Base-by-base conservation (phyloP, 106 monocot genomes). In the Platanthera zijinensis region DNA sequence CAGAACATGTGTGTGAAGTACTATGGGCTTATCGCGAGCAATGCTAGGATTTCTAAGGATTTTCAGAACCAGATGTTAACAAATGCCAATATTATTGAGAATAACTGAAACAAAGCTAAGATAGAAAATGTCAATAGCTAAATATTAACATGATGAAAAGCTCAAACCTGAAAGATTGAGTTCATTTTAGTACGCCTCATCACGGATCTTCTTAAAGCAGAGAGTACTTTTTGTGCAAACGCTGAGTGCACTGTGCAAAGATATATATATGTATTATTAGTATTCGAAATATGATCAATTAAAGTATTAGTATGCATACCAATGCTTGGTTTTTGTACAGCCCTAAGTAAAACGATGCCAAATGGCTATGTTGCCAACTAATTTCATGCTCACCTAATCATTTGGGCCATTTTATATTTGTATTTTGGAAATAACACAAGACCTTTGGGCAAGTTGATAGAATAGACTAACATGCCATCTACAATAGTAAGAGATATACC, bases 171-270 rank as follows among this genome's bases (percentile, higher is more conserved):
- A 81, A 80, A 76, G 25, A 30, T 52, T 53, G 71, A 73, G 46
- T 74, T 81, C 19, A 86, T 64, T 74, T 64, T 76, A 71, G 91
- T 86, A 9, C 93, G 89, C 48, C 81, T 77, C 87, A 80, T 84
- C 62, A 96, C 96, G 86, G 93, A 90, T 84, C 90, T 83, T 79
- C 72, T 85, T 71, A 96, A 69, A 78, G 85, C 82, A 75, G 25
- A 66, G 30, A 96, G 85, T 51, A 96, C 83, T 62, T 82, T 93
- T 52, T 86, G 57, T 72, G 86, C 88, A 73, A 64, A 51, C 14
- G 51, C 79, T 70, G 30, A 46, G 69, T 75, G 66, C 25, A 82
- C 88, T 89, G 78, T n/a, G 87, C 69, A 13, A 83, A 74, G n/a
- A 73, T 56, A 10, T 51, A 66, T 48, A 72, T 17, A 19, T 49